Conservation (phyloP, 2,329 filamentous ascomycete genomes). For the Alternaria atra region DNA sequence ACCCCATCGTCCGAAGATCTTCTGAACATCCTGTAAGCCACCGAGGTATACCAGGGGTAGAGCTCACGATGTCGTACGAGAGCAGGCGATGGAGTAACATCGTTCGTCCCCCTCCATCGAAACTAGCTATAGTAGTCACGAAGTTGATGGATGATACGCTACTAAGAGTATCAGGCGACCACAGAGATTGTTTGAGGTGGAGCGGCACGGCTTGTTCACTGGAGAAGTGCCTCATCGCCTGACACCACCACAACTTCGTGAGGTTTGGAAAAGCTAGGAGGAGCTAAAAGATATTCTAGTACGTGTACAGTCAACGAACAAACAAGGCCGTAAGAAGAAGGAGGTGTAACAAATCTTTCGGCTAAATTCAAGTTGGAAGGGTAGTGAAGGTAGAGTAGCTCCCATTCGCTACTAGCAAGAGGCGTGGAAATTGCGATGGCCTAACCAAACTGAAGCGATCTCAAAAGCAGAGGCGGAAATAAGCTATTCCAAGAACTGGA, state of each 20-base stretch:
- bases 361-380: background rate
- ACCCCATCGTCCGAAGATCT: background rate
- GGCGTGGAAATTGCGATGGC: background rate
- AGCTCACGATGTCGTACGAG: background rate
- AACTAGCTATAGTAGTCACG: background rate
- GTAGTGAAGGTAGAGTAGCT: background rate
- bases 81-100: constrained; percentile 1
- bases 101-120: background rate
- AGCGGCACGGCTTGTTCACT: background rate
- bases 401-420: background rate
- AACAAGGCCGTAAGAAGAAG: constrained; percentile 1
- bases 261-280: background rate
- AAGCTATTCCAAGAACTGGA: background rate
- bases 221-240: background rate
- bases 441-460: background rate
- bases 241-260: constrained; percentile 2
- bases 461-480: background rate
- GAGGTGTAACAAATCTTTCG: constrained; percentile 6
- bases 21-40: background rate
- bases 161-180: constrained; percentile 1
- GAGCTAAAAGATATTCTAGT: background rate
- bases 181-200: background rate
- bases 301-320: background rate
- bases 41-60: background rate
- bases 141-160: background rate